phyloP scores from a whole-genome alignment of 2,329 filamentous ascomycete genomes.

The Penicillium sp. region DNA sequence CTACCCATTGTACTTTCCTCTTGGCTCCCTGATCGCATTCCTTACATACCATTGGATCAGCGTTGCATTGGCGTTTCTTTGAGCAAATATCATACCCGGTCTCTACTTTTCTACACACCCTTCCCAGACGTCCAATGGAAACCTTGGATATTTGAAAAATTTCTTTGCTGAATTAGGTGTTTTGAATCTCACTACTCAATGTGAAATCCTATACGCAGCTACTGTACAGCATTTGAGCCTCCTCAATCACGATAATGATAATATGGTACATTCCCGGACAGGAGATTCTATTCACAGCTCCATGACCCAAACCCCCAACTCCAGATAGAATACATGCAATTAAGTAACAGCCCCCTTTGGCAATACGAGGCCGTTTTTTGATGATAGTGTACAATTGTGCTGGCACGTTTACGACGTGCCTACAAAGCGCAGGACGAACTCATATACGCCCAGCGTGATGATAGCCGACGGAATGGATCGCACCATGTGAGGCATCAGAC shows the following conservation, averaged over 20 bases:
- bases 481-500: slow-evolving; percentile 36
- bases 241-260: not conserved
- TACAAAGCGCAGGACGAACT: slow-evolving; percentile 32
- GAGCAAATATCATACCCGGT: slow-evolving; percentile 28
- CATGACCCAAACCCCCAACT: slow-evolving; percentile 14
- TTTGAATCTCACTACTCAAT: not conserved
- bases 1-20: slow-evolving; percentile 5
- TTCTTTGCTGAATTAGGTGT: not conserved
- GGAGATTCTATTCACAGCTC: slow-evolving; percentile 21
- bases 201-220: not conserved
- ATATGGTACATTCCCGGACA: slow-evolving; percentile 20
- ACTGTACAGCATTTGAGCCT: not conserved
- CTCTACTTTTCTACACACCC: slow-evolving; percentile 4
- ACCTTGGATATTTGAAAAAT: not conserved
- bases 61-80: slow-evolving; percentile 28
- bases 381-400: slow-evolving; percentile 18
- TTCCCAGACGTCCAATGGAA: not conserved
- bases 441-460: slow-evolving; percentile 39
- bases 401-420: slow-evolving; percentile 5
- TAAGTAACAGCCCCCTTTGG: slow-evolving; percentile 9
- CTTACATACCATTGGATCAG: slow-evolving; percentile 10
- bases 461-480: slow-evolving; percentile 37
- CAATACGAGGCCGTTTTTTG: slow-evolving; percentile 1
- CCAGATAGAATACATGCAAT: slow-evolving; percentile 20
- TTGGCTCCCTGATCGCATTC: slow-evolving; percentile 3